Conservation (phyloP, 1,284 basidiomycete species). For the Apiotrichum gracile region DNA sequence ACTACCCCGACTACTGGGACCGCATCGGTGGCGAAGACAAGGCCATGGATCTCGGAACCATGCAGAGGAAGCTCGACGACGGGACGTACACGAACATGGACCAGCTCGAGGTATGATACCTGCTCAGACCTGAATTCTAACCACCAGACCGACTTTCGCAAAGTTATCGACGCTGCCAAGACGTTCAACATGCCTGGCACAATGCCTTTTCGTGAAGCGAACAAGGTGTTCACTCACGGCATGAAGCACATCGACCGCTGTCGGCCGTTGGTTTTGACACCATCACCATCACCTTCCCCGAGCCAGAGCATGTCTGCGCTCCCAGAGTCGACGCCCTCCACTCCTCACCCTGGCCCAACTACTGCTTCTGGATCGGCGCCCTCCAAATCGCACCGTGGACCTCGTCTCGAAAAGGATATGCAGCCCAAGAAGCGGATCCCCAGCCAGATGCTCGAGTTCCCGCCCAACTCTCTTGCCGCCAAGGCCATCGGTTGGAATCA, state of each 20-base stretch:
- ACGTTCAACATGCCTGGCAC: slow-evolving; percentile 41
- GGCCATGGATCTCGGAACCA: slow-evolving; percentile 47
- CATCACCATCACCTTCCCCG: slow-evolving; percentile 33
- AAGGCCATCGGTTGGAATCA: slow-evolving; percentile 42
- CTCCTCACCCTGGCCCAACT: not conserved
- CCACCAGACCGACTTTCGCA: slow-evolving; percentile 34
- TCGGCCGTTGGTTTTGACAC: slow-evolving; percentile 36
- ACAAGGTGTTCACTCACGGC: slow-evolving; percentile 32
- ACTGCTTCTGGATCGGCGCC: not conserved
- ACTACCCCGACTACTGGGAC: slow-evolving; percentile 41
- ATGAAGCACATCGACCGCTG: slow-evolving; percentile 42
- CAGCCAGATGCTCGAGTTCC: slow-evolving; percentile 41
- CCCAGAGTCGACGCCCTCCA: slow-evolving; percentile 10
- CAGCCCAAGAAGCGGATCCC: slow-evolving; percentile 32
- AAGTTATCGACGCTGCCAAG: slow-evolving; percentile 37
- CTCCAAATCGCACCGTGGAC: too few relatives aligned
- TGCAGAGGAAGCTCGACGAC: slow-evolving; percentile 44
- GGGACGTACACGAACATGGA: slow-evolving; percentile 35
- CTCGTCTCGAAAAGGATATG: slow-evolving; percentile 12
- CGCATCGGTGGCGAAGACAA: slow-evolving; percentile 44
- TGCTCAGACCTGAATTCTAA: not conserved
- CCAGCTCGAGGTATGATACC: slow-evolving; percentile 35
- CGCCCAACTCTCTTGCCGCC: slow-evolving; percentile 35
- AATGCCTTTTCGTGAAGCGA: slow-evolving; percentile 36
- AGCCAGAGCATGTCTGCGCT: not conserved